These are phyloP conservation scores for Geranium incanum DNA, from an alignment of 441 rosid genomes.

Conservation along the genomic window DNA sequence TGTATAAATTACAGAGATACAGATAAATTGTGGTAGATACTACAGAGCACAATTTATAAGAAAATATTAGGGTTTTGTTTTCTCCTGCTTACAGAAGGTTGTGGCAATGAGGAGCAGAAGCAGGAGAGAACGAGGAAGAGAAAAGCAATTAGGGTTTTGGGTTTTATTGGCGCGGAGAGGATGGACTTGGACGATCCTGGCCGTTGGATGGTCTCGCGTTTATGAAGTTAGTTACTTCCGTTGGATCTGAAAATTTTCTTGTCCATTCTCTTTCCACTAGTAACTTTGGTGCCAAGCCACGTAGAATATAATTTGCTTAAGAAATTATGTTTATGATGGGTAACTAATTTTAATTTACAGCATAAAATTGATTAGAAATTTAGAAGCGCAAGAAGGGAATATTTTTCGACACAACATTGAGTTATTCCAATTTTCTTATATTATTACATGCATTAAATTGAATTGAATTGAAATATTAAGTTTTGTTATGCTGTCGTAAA, in stretches of 20 bases:
- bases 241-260: conserved; percentile 3
- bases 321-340: no score
- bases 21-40: neutral
- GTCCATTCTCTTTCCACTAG: no score
- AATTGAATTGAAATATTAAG: no score
- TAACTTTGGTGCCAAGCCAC: no score
- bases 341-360: no score
- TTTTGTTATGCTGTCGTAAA: no score
- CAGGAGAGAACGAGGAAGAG: conserved; percentile 35
- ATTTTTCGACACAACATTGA: no score
- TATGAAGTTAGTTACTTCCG: conserved; percentile 15
- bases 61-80: neutral
- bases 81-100: conserved; percentile 33
- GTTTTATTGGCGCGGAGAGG: conserved; percentile 24
- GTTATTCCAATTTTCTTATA: no score
- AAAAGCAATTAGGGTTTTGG: conserved; percentile 26
- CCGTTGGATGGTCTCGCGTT: conserved; percentile 33
- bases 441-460: no score
- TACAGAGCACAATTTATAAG: neutral
- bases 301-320: no score
- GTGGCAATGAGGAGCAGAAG: conserved; percentile 30
- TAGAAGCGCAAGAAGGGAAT: no score
- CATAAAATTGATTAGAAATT: no score
- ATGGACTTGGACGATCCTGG: conserved; percentile 3
- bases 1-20: neutral